A percentile compares a stretch with the other conserved stretches of the same genome.
Evolutionary conservation across 768 basidiomycete genomes (phyloP).

Genomic region (Boletus barrowsii): DNA sequence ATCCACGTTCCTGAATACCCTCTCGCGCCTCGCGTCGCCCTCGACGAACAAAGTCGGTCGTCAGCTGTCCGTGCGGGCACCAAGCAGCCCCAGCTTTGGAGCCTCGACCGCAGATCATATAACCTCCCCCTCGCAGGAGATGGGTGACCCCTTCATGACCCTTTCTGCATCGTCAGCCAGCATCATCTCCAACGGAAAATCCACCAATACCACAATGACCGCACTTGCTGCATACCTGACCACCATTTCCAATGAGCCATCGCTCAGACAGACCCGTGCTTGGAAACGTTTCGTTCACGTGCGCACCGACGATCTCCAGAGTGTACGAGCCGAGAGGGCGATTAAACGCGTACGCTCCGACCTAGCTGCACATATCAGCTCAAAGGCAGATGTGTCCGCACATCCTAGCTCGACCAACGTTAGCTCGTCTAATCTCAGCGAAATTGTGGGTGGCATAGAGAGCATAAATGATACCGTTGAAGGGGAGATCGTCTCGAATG

Average conservation of each 20-base stretch:
- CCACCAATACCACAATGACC: conserved; percentile 53
- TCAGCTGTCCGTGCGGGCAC: conserved; percentile 36
- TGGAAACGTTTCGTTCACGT: conserved; percentile 89
- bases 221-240: conserved; percentile 80
- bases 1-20: conserved; percentile 81
- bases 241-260: conserved; percentile 63
- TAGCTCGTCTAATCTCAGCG: conserved; percentile 33
- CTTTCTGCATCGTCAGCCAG: conserved; percentile 32
- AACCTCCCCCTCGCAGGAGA: conserved; percentile 52
- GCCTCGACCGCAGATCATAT: conserved; percentile 36
- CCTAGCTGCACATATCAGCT: conserved; percentile 65
- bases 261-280: conserved; percentile 58
- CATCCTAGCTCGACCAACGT: conserved; percentile 20
- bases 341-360: conserved; percentile 87
- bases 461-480: conserved; percentile 28
- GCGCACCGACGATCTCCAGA: conserved; percentile 84
- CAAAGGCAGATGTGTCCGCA: conserved; percentile 29
- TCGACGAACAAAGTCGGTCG: conserved; percentile 51
- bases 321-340: conserved; percentile 79
- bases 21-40: conserved; percentile 79
- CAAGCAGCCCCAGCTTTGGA: conserved; percentile 31
- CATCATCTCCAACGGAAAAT: conserved; percentile 17
- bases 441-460: conserved; percentile 31
- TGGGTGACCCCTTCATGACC: conserved; percentile 58
- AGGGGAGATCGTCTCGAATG: conserved; percentile 18